phyloP scores from a whole-genome alignment of 2,329 filamentous ascomycete genomes.

The Ophiocordyceps camponoti-saundersi region DNA sequence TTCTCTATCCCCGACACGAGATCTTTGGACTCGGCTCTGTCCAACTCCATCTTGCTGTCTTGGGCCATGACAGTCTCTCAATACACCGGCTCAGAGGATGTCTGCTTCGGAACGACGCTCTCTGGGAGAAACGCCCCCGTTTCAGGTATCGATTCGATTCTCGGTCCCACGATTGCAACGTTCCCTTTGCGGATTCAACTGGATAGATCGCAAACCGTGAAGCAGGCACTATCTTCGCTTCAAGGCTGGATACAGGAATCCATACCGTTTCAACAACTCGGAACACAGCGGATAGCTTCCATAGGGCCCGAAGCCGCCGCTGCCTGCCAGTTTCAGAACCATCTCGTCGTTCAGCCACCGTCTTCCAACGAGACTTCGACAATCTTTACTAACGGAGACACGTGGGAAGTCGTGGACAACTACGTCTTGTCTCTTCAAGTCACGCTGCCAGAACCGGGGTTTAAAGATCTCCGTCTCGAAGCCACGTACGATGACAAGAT shows the following conservation, averaged over 20 bases:
- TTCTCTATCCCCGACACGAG: constrained; percentile 5
- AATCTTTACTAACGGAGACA: constrained; percentile 1
- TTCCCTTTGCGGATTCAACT: constrained; percentile 21
- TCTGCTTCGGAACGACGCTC: constrained; percentile 24
- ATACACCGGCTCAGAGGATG: constrained; percentile 23
- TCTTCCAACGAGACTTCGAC: neutral
- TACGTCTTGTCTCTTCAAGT: neutral
- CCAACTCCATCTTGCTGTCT: constrained; percentile 18
- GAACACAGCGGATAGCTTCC: constrained; percentile 8
- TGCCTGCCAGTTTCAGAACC: constrained; percentile 11
- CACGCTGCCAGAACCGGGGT: neutral
- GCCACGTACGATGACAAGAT: neutral
- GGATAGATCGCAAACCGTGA: constrained; percentile 7
- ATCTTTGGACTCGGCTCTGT: constrained; percentile 11
- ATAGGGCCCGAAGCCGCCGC: constrained; percentile 2
- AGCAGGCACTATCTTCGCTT: constrained; percentile 2
- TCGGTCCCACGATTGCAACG: constrained; percentile 20
- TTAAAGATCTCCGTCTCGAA: neutral
- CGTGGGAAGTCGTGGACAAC: constrained; percentile 1
- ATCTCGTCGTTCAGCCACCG: constrained; percentile 12
- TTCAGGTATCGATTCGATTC: constrained; percentile 6
- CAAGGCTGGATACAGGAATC: constrained; percentile 6
- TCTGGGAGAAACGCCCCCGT: constrained; percentile 17
- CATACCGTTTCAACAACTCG: constrained; percentile 6
- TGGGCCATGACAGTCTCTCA: constrained; percentile 29